Evolutionary conservation across 78 protist species (phyloP).

Genomic region (Pigoraptor vietnamica): DNA sequence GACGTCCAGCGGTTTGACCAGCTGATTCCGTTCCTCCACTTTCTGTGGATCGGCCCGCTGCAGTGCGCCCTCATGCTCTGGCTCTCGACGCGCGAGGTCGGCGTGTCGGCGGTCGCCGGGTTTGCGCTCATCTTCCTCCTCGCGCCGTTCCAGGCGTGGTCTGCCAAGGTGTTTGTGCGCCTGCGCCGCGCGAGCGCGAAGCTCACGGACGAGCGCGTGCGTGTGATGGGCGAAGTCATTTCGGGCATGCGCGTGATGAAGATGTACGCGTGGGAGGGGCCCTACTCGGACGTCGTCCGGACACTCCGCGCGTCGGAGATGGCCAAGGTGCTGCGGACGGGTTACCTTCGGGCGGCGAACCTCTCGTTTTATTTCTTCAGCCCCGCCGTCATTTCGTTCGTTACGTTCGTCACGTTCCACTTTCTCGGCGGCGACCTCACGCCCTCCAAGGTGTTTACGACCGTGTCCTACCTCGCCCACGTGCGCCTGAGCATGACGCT

Average conservation of each 20-base stretch:
- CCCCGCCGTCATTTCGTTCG: not conserved
- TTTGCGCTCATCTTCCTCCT: conserved; percentile 24
- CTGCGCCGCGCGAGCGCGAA: not conserved
- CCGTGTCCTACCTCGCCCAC: not conserved
- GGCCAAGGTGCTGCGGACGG: not conserved
- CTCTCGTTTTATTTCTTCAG: not conserved
- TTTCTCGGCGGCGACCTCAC: not conserved
- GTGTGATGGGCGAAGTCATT: conserved; percentile 1
- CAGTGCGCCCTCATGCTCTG: not conserved
- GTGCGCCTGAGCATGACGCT: not conserved
- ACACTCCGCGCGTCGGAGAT: conserved; percentile 25
- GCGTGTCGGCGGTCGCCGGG: conserved; percentile 35
- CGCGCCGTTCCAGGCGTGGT: conserved; percentile 39
- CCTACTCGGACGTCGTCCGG: not conserved
- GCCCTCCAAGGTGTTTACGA: not conserved
- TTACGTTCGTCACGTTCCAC: not conserved
- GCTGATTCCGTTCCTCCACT: conserved; percentile 31
- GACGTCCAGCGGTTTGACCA: not conserved
- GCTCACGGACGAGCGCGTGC: not conserved
- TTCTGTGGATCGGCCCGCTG: conserved; percentile 28
- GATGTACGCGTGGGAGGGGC: conserved; percentile 78
- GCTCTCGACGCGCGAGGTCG: conserved; percentile 18
- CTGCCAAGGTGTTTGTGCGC: not conserved
- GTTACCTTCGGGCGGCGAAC: not conserved
- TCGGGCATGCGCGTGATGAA: conserved; percentile 64